Percentiles rank a stretch among this genome's conserved stretches.
These are phyloP conservation scores for Lasiodiplodia sp. DNA, from an alignment of 2,329 filamentous ascomycete genomes.

Conservation along the genomic window DNA sequence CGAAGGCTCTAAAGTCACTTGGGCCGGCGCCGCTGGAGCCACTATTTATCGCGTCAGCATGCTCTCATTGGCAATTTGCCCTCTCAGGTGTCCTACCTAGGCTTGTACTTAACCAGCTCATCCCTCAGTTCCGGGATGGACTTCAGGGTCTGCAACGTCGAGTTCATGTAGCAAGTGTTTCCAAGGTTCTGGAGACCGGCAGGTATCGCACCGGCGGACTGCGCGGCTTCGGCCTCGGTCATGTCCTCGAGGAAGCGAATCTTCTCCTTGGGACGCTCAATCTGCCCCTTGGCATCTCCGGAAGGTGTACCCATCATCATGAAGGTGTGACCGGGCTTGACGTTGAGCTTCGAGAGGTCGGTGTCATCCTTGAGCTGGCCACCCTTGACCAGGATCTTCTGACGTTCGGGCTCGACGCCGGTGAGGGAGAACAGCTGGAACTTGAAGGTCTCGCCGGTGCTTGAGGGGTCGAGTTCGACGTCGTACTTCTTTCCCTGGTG, in stretches of 20 bases:
- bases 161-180: slow-evolving; percentile 99
- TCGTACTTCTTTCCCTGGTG: slow-evolving; percentile 96
- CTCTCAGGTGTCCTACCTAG: slow-evolving; percentile 41
- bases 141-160: slow-evolving; percentile 89
- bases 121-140: slow-evolving; percentile 90
- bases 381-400: slow-evolving; percentile 95
- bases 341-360: slow-evolving; percentile 79
- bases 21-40: slow-evolving; percentile 41
- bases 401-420: slow-evolving; percentile 92
- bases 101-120: slow-evolving; percentile 70
- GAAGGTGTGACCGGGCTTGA: slow-evolving; percentile 85
- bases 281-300: slow-evolving; percentile 65
- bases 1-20: slow-evolving; percentile 55
- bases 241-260: slow-evolving; percentile 96
- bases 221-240: slow-evolving; percentile 90
- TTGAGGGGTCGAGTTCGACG: slow-evolving; percentile 84
- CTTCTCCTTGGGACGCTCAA: slow-evolving; percentile 76
- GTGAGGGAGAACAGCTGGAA: slow-evolving; percentile 95
- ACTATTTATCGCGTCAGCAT: slow-evolving; percentile 19
- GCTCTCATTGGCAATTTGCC: not conserved
- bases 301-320: slow-evolving; percentile 97
- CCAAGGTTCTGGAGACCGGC: slow-evolving; percentile 90
- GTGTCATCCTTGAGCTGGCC: slow-evolving; percentile 96
- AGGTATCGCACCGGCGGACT: slow-evolving; percentile 82
- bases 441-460: slow-evolving; percentile 92